Conservation (phyloP, 2,329 filamentous ascomycete species). For the Colletotrichum lentis region DNA sequence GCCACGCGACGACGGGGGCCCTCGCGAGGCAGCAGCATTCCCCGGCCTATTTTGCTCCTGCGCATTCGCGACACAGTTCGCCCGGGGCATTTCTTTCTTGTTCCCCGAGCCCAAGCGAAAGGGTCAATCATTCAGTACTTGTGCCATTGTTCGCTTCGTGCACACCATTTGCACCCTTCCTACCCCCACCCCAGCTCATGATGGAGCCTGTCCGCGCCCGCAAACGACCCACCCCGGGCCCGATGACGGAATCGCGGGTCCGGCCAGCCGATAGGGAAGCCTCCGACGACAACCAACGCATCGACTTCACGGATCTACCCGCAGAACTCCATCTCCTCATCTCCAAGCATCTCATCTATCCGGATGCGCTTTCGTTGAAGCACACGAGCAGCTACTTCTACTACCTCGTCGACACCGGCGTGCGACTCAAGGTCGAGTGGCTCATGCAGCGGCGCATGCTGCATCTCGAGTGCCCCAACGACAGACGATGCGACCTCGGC, state of each 20-base stretch:
- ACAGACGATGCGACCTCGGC: constrained; percentile 63
- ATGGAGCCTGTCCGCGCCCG: constrained; percentile 19
- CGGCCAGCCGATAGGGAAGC: constrained; percentile 1
- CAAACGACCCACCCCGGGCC: constrained; percentile 21
- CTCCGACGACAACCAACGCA: background rate
- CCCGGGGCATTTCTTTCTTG: background rate
- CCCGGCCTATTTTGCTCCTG: background rate
- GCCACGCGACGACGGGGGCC: constrained; percentile 5
- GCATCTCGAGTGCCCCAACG: constrained; percentile 72
- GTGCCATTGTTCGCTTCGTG: background rate
- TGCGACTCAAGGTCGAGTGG: constrained; percentile 74
- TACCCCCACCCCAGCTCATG: background rate
- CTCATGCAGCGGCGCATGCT: constrained; percentile 69
- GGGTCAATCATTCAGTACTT: too few relatives aligned
- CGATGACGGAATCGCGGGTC: constrained; percentile 2
- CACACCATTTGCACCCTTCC: too few relatives aligned
- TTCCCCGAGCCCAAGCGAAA: background rate
- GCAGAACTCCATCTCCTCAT: constrained; percentile 74
- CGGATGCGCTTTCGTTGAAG: constrained; percentile 75
- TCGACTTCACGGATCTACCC: constrained; percentile 61
- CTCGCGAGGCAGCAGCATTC: constrained; percentile 30
- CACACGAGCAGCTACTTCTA: constrained; percentile 72
- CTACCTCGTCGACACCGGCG: constrained; percentile 69
- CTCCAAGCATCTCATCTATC: constrained; percentile 68
- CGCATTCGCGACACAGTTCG: background rate